A percentile compares a stretch with the other conserved stretches of the same genome.
These are phyloP conservation scores for Russula foetens DNA, from an alignment of 768 basidiomycete species.

Conservation along the genomic window DNA sequence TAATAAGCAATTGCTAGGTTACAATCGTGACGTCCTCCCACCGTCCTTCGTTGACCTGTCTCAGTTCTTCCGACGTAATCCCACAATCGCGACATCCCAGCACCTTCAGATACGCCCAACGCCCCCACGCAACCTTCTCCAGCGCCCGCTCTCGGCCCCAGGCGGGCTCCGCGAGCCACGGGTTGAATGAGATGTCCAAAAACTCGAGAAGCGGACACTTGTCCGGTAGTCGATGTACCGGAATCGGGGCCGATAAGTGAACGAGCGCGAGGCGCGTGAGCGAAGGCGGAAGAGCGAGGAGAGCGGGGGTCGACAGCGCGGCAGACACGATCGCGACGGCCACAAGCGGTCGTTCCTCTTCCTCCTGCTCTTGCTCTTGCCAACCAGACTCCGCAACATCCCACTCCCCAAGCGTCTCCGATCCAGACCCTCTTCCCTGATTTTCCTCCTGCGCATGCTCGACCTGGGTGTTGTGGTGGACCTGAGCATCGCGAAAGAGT, in stretches of 20 bases:
- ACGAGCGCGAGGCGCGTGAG: constrained; percentile 56
- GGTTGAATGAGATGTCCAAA: constrained; percentile 63
- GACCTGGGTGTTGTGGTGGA: background rate
- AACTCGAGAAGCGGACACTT: constrained; percentile 54
- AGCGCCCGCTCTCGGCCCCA: constrained; percentile 32
- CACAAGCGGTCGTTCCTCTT: background rate
- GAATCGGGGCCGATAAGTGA: constrained; percentile 38
- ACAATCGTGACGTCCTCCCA: constrained; percentile 58
- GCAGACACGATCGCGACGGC: constrained; percentile 43
- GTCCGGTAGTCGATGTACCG: constrained; percentile 49
- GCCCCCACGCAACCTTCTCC: constrained; percentile 49
- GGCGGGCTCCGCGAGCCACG: constrained; percentile 31
- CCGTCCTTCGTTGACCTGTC: constrained; percentile 47
- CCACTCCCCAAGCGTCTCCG: background rate
- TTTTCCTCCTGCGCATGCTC: background rate
- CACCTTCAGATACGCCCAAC: constrained; percentile 44
- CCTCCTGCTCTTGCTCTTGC: background rate
- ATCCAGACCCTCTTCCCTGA: background rate
- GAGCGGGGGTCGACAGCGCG: constrained; percentile 34
- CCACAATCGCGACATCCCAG: constrained; percentile 51
- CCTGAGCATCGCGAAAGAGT: constrained; percentile 29
- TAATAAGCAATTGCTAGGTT: constrained; percentile 25
- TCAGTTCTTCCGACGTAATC: constrained; percentile 35
- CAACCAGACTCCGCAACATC: constrained; percentile 8
- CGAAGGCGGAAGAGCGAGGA: constrained; percentile 53